phyloP scores from a whole-genome alignment of 345 rosid species.

The Crucihimalaya himalaica region DNA sequence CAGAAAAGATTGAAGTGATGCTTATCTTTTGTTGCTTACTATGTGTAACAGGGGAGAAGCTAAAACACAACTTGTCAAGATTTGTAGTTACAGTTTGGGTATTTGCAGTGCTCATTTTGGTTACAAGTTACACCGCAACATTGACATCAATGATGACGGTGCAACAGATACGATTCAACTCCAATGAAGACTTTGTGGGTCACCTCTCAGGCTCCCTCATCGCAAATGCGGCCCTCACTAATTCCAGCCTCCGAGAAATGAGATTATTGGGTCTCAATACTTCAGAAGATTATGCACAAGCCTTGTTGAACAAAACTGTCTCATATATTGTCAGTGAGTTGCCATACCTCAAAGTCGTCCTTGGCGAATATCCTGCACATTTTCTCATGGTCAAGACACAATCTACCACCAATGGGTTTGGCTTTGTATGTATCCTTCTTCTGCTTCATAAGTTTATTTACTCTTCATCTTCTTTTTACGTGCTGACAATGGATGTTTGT shows the following conservation, averaged over 20 bases:
- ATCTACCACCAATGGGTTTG: slow-evolving; percentile 40
- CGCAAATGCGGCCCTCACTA: not conserved
- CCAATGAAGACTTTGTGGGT: slow-evolving; percentile 38
- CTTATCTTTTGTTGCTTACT: no score
- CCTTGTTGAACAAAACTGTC: slow-evolving; percentile 36
- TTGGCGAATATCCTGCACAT: slow-evolving; percentile 39
- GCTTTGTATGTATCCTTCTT: slow-evolving; percentile 41
- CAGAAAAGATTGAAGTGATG: no score
- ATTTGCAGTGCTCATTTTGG: slow-evolving; percentile 51
- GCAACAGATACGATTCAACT: slow-evolving; percentile 35
- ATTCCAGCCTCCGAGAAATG: slow-evolving; percentile 6
- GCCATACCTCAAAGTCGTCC: slow-evolving; percentile 48
- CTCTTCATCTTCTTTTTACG: not conserved
- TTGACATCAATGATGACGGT: slow-evolving; percentile 56
- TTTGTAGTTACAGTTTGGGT: slow-evolving; percentile 59
- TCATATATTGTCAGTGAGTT: slow-evolving; percentile 48
- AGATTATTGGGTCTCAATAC: slow-evolving; percentile 21
- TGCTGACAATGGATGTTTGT: not conserved
- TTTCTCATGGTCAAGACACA: slow-evolving; percentile 42
- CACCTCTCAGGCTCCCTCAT: slow-evolving; percentile 43
- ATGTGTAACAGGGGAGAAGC: slow-evolving; percentile 48
- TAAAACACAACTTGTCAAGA: slow-evolving; percentile 46
- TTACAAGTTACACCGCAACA: slow-evolving; percentile 58
- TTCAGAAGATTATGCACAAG: slow-evolving; percentile 30
- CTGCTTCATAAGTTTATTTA: not conserved